Evolutionary conservation across 208 protist species (phyloP).

Genomic region (Wallacemonas collosoma): DNA sequence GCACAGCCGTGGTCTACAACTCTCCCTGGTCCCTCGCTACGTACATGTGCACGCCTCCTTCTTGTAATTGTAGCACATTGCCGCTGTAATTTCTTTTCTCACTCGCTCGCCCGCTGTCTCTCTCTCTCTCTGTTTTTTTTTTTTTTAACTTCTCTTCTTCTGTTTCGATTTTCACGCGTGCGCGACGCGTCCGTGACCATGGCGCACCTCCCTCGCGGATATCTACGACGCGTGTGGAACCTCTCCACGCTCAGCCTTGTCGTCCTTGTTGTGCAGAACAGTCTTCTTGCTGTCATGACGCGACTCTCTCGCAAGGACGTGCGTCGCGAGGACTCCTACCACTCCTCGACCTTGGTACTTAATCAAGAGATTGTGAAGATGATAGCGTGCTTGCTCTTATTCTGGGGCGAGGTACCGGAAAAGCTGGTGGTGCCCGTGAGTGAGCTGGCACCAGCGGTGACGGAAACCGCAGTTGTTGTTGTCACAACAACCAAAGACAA

Average conservation of each 20-base stretch:
- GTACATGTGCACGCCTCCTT: background rate
- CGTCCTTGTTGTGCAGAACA: conserved; percentile 80
- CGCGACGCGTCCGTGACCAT: background rate
- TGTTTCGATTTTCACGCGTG: background rate
- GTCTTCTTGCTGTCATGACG: conserved; percentile 71
- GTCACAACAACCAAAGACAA: too few relatives aligned
- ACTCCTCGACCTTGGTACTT: conserved; percentile 68
- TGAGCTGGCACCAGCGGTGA: background rate
- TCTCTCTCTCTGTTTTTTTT: background rate
- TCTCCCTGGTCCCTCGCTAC: background rate
- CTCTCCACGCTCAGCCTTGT: conserved; percentile 60
- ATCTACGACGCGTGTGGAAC: conserved; percentile 21
- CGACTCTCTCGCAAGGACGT: conserved; percentile 56
- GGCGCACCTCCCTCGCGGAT: background rate
- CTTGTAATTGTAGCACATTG: too few relatives aligned
- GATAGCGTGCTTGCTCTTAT: conserved; percentile 61
- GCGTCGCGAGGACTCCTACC: conserved; percentile 38
- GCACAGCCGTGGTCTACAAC: too few relatives aligned
- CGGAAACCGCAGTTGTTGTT: background rate
- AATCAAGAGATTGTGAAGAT: conserved; percentile 85
- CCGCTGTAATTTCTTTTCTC: too few relatives aligned
- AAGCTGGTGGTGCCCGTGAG: background rate
- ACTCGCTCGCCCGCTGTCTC: background rate
- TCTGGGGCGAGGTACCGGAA: conserved; percentile 24
- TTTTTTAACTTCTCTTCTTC: background rate